A percentile compares a stretch with the other conserved stretches of the same genome.
Conservation (phyloP, 495 filamentous ascomycete genomes). For the Hypomontagnella submonticulosa region DNA sequence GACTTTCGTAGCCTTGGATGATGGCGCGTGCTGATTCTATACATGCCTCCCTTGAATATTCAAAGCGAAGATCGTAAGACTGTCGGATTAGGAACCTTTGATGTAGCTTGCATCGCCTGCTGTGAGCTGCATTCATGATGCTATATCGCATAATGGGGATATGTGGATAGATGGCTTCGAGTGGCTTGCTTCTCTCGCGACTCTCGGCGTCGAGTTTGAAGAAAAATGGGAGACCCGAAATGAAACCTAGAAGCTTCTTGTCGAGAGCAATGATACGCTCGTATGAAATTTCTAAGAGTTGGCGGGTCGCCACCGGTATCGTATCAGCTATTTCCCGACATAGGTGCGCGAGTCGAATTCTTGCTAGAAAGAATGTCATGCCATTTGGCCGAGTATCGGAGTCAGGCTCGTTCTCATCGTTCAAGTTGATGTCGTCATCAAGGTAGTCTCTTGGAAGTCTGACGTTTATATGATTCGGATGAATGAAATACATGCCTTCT, state of each 20-base stretch:
- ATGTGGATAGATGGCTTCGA: conserved; percentile 52
- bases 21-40: conserved; percentile 59
- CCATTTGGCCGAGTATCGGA: conserved; percentile 49
- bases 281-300: conserved; percentile 51
- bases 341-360: conserved; percentile 54
- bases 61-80: conserved; percentile 55
- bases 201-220: conserved; percentile 54
- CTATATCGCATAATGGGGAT: conserved; percentile 56
- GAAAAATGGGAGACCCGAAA: conserved; percentile 10
- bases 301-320: conserved; percentile 45
- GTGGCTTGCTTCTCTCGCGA: conserved; percentile 44
- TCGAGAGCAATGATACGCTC: conserved; percentile 46
- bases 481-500: conserved; percentile 60
- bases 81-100: conserved; percentile 43
- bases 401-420: not conserved
- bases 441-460: conserved; percentile 49
- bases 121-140: conserved; percentile 56
- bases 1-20: conserved; percentile 55
- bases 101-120: conserved; percentile 58
- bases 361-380: conserved; percentile 58
- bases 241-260: conserved; percentile 2
- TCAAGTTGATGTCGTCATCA: conserved; percentile 32
- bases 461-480: conserved; percentile 58
- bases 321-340: conserved; percentile 58
- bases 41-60: conserved; percentile 58